Evolutionary conservation across 1,139 yeast genomes (phyloP).

Genomic region (Lodderomyces elongisporus): DNA sequence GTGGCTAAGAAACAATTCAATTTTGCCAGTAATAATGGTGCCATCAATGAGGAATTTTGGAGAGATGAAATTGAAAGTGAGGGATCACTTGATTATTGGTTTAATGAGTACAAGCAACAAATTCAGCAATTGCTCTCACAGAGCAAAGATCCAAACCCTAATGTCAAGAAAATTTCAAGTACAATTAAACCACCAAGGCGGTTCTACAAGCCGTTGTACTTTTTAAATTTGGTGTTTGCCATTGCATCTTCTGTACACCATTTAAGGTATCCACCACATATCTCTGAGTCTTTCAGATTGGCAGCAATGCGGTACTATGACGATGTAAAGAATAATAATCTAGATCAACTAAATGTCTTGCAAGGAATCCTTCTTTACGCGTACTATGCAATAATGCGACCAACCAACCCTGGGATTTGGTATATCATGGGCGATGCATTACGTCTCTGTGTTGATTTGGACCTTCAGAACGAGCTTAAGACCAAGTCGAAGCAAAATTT

Average conservation of each 20-base stretch:
- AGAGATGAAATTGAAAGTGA: not conserved
- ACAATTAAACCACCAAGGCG: slow-evolving; percentile 42
- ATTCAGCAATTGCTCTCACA: slow-evolving; percentile 14
- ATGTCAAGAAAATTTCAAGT: slow-evolving; percentile 25
- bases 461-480: slow-evolving; percentile 61
- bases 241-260: slow-evolving; percentile 75
- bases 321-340: slow-evolving; percentile 48
- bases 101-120: slow-evolving; percentile 8
- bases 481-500: slow-evolving; percentile 21
- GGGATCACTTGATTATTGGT: slow-evolving; percentile 6
- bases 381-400: slow-evolving; percentile 68
- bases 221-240: slow-evolving; percentile 72
- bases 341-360: slow-evolving; percentile 66
- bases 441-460: slow-evolving; percentile 76
- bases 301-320: slow-evolving; percentile 65
- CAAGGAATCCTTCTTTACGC: slow-evolving; percentile 70
- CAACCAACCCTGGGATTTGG: slow-evolving; percentile 90
- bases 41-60: slow-evolving; percentile 4
- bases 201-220: slow-evolving; percentile 47
- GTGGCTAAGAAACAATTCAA: slow-evolving; percentile 39
- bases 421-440: slow-evolving; percentile 78
- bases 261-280: slow-evolving; percentile 60
- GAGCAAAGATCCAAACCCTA: slow-evolving; percentile 1
- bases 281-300: slow-evolving; percentile 66
- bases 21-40: slow-evolving; percentile 50